A percentile compares a stretch with the other conserved stretches of the same genome.
These are phyloP conservation scores for Torrubiellomyces zombiae DNA, from an alignment of 2,329 filamentous ascomycete genomes.

Conservation along the genomic window DNA sequence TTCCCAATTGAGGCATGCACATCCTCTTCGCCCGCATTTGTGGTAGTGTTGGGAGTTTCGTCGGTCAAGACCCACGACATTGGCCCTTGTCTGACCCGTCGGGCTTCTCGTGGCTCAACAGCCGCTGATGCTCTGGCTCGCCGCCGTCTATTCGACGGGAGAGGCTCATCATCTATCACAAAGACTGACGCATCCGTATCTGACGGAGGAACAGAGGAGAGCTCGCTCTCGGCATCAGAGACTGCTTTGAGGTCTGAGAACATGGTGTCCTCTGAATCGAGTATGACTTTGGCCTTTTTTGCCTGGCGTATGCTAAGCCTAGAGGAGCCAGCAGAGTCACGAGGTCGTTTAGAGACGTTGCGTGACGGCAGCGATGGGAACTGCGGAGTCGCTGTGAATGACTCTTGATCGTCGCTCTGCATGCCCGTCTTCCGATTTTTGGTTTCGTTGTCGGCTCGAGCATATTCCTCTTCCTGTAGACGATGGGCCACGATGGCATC, in stretches of 20 bases:
- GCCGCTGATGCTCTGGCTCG: conserved; percentile 1
- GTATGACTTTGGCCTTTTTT: conserved; percentile 14
- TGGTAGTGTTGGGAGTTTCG: no score
- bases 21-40: no score
- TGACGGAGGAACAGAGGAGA: no score
- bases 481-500: conserved; percentile 17
- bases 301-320: conserved; percentile 7
- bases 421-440: no score
- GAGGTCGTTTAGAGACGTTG: conserved; percentile 9
- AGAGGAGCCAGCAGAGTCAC: conserved; percentile 9
- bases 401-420: no score
- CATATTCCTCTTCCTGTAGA: conserved; percentile 17
- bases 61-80: no score
- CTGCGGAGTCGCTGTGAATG: conserved; percentile 1
- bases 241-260: no score
- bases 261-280: conserved; percentile 15
- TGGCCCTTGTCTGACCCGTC: no score
- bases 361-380: conserved; percentile 4
- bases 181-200: no score
- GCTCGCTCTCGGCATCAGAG: no score
- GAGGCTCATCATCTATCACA: conserved; percentile 15
- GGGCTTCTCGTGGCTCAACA: no score
- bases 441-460: conserved; percentile 4
- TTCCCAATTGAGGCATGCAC: no score
- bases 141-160: conserved; percentile 7